Percentiles rank a stretch among this genome's conserved stretches.
Conservation (phyloP, 306 rosid species). For the Dalbergia cochinchinensis region DNA sequence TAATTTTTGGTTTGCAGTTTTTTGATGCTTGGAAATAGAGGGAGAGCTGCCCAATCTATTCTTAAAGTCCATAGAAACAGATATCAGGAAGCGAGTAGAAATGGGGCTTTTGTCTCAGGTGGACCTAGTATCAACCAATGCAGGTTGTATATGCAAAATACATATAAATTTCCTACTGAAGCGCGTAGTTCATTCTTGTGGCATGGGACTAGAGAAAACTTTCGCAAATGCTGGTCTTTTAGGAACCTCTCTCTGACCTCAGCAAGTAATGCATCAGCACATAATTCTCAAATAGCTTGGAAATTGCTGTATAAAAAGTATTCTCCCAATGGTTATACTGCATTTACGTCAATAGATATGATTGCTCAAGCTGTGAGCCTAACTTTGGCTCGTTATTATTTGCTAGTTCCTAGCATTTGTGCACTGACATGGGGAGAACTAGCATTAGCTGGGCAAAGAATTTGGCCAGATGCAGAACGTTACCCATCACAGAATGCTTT, state of each 20-base stretch:
- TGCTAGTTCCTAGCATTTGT: constrained; percentile 76
- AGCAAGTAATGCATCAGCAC: constrained; percentile 51
- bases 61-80: constrained; percentile 49
- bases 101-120: constrained; percentile 52
- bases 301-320: constrained; percentile 56
- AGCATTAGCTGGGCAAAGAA: constrained; percentile 70
- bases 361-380: constrained; percentile 80
- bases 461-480: constrained; percentile 48
- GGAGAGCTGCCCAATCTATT: constrained; percentile 56
- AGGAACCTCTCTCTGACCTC: constrained; percentile 51
- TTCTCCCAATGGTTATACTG: constrained; percentile 42
- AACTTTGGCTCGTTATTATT: constrained; percentile 67
- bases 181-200: constrained; percentile 44
- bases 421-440: constrained; percentile 67
- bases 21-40: constrained; percentile 63
- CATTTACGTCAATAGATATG: constrained; percentile 58
- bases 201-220: constrained; percentile 47
- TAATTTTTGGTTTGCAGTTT: constrained; percentile 56
- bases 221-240: constrained; percentile 41
- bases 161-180: constrained; percentile 46
- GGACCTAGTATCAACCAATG: constrained; percentile 54
- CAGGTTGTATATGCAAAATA: constrained; percentile 46
- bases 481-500: constrained; percentile 61
- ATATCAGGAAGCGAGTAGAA: constrained; percentile 46
- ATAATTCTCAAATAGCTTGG: constrained; percentile 64